Conservation (phyloP, 2,329 filamentous ascomycete genomes). For the Colletotrichum truncatum region DNA sequence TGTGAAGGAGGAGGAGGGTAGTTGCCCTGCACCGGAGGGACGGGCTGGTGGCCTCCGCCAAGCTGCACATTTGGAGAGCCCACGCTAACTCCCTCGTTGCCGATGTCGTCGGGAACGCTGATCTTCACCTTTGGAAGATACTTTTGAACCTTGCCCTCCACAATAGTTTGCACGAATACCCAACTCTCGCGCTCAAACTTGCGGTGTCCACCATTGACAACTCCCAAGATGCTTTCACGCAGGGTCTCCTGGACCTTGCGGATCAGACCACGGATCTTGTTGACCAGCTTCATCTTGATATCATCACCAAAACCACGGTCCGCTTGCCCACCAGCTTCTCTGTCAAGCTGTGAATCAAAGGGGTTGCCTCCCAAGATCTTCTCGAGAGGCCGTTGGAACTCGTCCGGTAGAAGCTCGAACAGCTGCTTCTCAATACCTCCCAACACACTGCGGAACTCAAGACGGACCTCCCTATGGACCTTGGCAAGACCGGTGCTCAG, state of each 20-base stretch:
- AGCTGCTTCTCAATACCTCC: slow-evolving; percentile 55
- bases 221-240: slow-evolving; percentile 51
- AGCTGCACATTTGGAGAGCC: slow-evolving; percentile 46
- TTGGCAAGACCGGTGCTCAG: slow-evolving; percentile 52
- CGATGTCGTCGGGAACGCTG: slow-evolving; percentile 55
- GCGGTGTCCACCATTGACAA: slow-evolving; percentile 57
- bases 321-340: slow-evolving; percentile 37
- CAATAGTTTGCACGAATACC: slow-evolving; percentile 55
- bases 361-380: slow-evolving; percentile 57
- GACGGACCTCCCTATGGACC: slow-evolving; percentile 54
- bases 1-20: slow-evolving; percentile 30
- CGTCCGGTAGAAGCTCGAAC: slow-evolving; percentile 53
- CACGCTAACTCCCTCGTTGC: slow-evolving; percentile 55
- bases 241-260: slow-evolving; percentile 56
- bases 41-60: slow-evolving; percentile 41
- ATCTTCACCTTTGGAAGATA: slow-evolving; percentile 57
- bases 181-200: slow-evolving; percentile 56
- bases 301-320: slow-evolving; percentile 53
- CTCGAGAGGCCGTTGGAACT: slow-evolving; percentile 53
- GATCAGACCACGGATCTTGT: slow-evolving; percentile 53
- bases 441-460: slow-evolving; percentile 55
- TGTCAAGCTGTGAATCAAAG: slow-evolving; percentile 53
- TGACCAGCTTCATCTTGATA: slow-evolving; percentile 52
- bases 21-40: slow-evolving; percentile 34
- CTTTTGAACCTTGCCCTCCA: slow-evolving; percentile 55